Base-by-base conservation (phyloP, 495 filamentous ascomycete genomes). In the Endocarpon pusillum region DNA sequence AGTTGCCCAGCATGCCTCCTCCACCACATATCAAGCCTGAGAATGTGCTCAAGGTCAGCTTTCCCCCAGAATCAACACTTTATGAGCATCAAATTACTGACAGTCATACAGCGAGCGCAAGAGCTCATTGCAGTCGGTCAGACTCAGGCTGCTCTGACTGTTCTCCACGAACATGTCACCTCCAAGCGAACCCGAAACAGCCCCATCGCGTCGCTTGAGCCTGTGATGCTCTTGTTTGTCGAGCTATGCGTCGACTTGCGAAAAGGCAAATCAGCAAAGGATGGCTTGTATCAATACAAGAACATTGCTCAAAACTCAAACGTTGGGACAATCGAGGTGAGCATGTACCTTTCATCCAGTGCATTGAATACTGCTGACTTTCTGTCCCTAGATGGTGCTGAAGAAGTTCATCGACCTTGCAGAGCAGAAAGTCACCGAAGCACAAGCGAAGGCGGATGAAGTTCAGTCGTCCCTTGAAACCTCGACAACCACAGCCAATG, bases 271-370 rank as follows among this genome's bases (percentile, higher is more conserved):
- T 68, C 86, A 19, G 89, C 89, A 56, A 97, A 97, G 66, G 89
- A 97, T 67, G 89, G 89, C 33, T 67, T 97, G 19, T 97, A 96
- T 50, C 85, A 94, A 48, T 97, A 97, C 71, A 97, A 97, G 70
- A 97, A 97, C 54, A 94, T 93, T 44, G 81, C 83, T 31, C 89
- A 97, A 59, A 97, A 96, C 61, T 94, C 87, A 44, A 97, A 94
- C 48, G 86, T 97, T 35, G 84, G 75, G 45, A 96, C 91, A 22
- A 97, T 97, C 55, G 89, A 97, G 72, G 79, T 83, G 64, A 24
- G 61, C 35, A 5, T 34, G 10, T n/a, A n/a, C n/a, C n/a, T n/a
- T n/a, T n/a, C n/a, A n/a, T n/a, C n/a, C n/a, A n/a, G n/a, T n/a
- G n/a, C n/a, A n/a, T n/a, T n/a, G 19, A 27, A 22, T 33, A 22